Base-by-base conservation (phyloP, 257 asterid species). In the Catharanthus roseus region DNA sequence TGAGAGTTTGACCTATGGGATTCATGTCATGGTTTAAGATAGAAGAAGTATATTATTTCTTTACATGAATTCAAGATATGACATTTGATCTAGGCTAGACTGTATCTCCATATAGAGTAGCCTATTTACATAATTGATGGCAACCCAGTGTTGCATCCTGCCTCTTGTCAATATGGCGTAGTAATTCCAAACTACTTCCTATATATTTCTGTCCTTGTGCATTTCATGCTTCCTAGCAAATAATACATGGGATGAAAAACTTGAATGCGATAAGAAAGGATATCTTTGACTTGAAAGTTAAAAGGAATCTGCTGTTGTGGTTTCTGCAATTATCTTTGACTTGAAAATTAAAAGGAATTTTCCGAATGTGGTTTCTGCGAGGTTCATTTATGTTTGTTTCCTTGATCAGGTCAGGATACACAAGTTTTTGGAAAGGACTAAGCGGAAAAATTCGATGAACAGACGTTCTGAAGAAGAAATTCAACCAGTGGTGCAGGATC, bases 371-470 rank as follows among this genome's bases (percentile, higher is more conserved):
- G 38, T 21, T 60, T 68, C 33, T 34, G 44, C 11, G 24, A 21
- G 39, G 73, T 60, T 70, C 67, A n/a, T 70, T 57, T 34, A 62
- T 75, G 44, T 58, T 72, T 69, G 70, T 26, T 73, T 81, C 72
- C 64, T 71, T 53, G 69, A 61, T 77, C 93, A 91, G 99, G 96
- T 65, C 69, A 85, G 95, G 79, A 95, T 95, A 80, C 86, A 91
- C 77, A 83, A 77, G 70, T 95, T 91, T 77, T 81, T 95, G 76
- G 93, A 85, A 79, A 89, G 70, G 72, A 70, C 88, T 65, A 91
- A 95, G 88, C 86, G 88, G 76, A 93, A 87, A 78, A 87, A 81
- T 72, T 79, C 96, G 68, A 78, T 87, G 72, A 89, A 86, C 79
- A 85, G 79, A 73, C 78, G 69, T 70, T 76, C 81, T 60, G 88